Percentiles rank a stretch among this genome's conserved stretches.
Evolutionary conservation across 2,329 filamentous ascomycete genomes (phyloP).

Genomic region (Verticillium tricorpus): DNA sequence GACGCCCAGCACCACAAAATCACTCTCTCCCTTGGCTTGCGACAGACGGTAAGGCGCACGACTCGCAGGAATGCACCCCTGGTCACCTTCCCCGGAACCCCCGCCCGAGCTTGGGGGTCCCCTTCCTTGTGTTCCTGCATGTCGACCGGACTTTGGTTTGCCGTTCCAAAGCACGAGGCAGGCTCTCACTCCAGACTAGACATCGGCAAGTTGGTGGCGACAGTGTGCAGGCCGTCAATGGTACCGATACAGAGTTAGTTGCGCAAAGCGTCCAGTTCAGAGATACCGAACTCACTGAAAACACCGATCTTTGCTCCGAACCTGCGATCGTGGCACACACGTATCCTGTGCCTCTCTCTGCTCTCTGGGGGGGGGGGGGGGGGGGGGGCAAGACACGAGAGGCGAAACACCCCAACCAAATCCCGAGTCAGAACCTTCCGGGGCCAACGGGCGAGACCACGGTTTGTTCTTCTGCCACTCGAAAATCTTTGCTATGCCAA

Average conservation of each 20-base stretch:
- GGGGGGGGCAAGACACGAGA: neutral
- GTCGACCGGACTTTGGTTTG: neutral
- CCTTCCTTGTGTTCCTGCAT: neutral
- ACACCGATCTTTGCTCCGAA: constrained; percentile 9
- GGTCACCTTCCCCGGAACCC: too few relatives aligned
- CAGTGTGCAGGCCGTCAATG: neutral
- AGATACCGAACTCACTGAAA: too few relatives aligned
- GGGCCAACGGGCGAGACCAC: too few relatives aligned
- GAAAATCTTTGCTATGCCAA: neutral
- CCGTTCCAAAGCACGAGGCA: neutral
- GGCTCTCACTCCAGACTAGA: neutral
- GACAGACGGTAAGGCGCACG: neutral
- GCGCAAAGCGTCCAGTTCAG: too few relatives aligned
- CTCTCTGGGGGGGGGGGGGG: too few relatives aligned
- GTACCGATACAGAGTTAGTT: too few relatives aligned
- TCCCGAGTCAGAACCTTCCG: neutral
- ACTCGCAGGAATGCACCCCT: neutral
- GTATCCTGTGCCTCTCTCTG: neutral
- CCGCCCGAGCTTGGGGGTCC: neutral
- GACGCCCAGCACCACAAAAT: neutral
- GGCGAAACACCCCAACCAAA: neutral
- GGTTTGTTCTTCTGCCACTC: neutral
- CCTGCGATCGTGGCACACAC: constrained; percentile 4
- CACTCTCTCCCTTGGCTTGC: neutral
- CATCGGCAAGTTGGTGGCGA: too few relatives aligned